Conservation (phyloP, 768 basidiomycete genomes). For the Suillus bovinus region DNA sequence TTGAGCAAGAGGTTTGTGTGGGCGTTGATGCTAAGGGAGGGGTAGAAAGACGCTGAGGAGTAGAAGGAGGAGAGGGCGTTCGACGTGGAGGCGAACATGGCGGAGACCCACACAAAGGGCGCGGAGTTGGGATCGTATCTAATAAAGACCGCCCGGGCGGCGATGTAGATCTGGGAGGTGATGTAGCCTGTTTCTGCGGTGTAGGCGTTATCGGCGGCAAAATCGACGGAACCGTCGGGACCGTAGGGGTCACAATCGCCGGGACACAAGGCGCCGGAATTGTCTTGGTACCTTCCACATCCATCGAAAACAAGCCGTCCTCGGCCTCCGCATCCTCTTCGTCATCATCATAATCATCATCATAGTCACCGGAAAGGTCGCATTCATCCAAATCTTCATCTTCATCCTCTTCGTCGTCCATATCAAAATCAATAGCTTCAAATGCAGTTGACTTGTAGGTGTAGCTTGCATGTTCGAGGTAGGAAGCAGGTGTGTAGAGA, state of each 20-base stretch:
- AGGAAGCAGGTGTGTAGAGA: constrained; percentile 29
- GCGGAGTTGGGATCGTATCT: neutral
- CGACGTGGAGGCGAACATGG: neutral
- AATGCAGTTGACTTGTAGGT: constrained; percentile 29
- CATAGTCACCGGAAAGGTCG: constrained; percentile 16
- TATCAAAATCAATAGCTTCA: constrained; percentile 29
- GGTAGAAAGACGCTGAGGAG: neutral
- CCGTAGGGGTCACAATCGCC: neutral
- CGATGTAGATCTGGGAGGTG: neutral
- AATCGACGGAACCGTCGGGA: neutral
- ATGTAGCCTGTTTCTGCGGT: neutral
- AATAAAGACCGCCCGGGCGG: neutral
- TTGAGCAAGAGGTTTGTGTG: neutral
- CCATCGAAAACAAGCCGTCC: neutral
- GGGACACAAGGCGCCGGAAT: neutral
- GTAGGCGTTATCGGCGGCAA: neutral
- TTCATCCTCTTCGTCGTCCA: constrained; percentile 30
- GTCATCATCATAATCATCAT: constrained; percentile 18
- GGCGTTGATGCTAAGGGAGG: neutral
- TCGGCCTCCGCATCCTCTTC: constrained; percentile 18
- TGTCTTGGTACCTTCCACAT: neutral
- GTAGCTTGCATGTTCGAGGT: constrained; percentile 22
- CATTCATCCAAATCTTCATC: constrained; percentile 34
- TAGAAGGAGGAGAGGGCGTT: neutral
- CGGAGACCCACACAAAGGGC: neutral